phyloP scores from a whole-genome alignment of 1,284 basidiomycete genomes.

The Rhizoctonia solani region DNA sequence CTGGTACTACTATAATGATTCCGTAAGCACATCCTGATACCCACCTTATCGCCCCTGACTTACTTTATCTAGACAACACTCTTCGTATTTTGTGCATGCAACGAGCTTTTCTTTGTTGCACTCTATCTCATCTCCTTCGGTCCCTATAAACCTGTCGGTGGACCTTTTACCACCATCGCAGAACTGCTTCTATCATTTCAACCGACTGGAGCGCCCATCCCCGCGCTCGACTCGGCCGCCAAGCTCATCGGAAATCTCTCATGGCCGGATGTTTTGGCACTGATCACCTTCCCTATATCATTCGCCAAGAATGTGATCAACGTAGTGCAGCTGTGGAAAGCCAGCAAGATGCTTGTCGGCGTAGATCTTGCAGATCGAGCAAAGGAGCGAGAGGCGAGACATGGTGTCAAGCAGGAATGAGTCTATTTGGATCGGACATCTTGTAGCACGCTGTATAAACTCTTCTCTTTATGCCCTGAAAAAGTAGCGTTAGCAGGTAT shows the following conservation, averaged over 20 bases:
- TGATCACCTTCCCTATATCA: constrained; percentile 72
- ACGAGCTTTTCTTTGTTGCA: constrained; percentile 96
- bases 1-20: constrained; percentile 92
- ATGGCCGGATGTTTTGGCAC: constrained; percentile 81
- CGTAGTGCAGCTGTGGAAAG: constrained; percentile 97
- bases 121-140: constrained; percentile 95
- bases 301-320: constrained; percentile 92
- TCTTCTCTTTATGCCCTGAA: too few species aligned
- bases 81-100: constrained; percentile 94
- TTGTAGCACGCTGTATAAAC: constrained; percentile 6
- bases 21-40: constrained; percentile 57
- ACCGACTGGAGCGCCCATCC: constrained; percentile 39
- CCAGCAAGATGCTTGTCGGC: constrained; percentile 91
- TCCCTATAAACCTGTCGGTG: constrained; percentile 59
- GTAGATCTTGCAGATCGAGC: constrained; percentile 85
- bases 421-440: neutral
- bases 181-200: constrained; percentile 40
- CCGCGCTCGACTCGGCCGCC: constrained; percentile 41
- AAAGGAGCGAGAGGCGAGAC: constrained; percentile 59
- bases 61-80: constrained; percentile 64
- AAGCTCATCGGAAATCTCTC: constrained; percentile 55
- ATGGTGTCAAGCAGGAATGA: constrained; percentile 15
- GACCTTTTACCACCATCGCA: constrained; percentile 38
- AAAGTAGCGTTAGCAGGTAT: constrained; percentile 27
- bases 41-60: constrained; percentile 4